Evolutionary conservation across 768 basidiomycete species (phyloP), one percentile per base, ranked within the genome.

Genomic region (Panaeolus cyanescens): DNA sequence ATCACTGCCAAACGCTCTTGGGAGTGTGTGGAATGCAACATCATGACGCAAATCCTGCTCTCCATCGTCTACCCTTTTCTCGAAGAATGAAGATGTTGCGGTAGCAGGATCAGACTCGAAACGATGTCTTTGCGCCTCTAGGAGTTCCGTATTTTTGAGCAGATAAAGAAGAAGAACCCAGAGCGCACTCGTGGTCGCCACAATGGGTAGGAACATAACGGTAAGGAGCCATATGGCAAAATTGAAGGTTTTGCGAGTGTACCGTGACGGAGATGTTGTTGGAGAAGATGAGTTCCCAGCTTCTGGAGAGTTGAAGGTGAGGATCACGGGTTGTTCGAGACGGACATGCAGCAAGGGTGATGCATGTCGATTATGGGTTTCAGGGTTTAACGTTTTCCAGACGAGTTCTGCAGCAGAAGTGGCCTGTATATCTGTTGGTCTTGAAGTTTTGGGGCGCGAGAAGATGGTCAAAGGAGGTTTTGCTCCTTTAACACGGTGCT

Each of bases 101-200:
- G 42, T 42, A 9, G 72, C 65, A 7, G 72, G 65, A 61, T 82
- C 80, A 0, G 77, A 68, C 33, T 84, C 85, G 1, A 77, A 77
- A 32, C 85, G 82, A 69, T 90, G 82, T 37, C 89, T 82, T 68
- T 95, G 93, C 2, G 92, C 91, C 67, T 95, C 95, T 33, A 97
- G 81, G 0, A 95, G 84, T 61, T 99, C 95, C 0, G 93, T 87
- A 65, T 96, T 90, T 77, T 96, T 96, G 62, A 98, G 78, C 2
- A 99, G 81, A 70, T 95, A 95, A 9, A 93, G 79, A 7, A 96
- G 79, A 10, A 99, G 75, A 7, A 84, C 81, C 71, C 91, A 98
- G 9, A 99, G 79, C 3, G 83, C 73, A 25, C 82, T 75, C 6
- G 90, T 92, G 0, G 96, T 96, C 5, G 80, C 80, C 7, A 86